These are phyloP conservation scores for Geosiphon pyriformis DNA, from an alignment of 192 early-diverging fungal genomes.

Conservation along the genomic window DNA sequence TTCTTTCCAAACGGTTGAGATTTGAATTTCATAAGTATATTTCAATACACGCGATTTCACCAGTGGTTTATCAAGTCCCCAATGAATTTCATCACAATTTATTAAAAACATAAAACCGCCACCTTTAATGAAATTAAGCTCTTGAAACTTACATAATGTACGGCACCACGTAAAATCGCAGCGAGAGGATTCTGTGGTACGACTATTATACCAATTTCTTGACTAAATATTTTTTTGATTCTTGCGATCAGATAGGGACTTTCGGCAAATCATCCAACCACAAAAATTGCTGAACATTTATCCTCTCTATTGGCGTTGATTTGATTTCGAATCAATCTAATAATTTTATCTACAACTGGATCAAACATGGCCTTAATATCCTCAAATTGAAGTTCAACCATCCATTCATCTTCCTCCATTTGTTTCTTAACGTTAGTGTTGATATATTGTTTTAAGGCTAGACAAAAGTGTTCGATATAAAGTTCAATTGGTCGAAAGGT, in stretches of 20 bases:
- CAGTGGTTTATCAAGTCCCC: too few species aligned
- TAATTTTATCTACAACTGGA: background rate
- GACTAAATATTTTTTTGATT: conserved; percentile 41
- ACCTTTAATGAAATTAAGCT: too few species aligned
- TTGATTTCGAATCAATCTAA: background rate
- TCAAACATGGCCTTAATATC: background rate
- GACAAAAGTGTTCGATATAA: background rate
- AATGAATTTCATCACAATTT: background rate
- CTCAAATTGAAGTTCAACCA: background rate
- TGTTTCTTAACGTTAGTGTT: background rate
- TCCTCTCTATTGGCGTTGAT: too few species aligned
- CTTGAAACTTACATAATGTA: conserved; percentile 28
- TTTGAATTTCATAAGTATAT: conserved; percentile 3
- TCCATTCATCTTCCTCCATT: background rate
- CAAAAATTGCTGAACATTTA: conserved; percentile 42
- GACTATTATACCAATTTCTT: conserved; percentile 34
- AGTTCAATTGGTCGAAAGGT: background rate
- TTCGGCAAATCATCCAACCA: too few species aligned
- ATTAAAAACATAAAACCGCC: background rate
- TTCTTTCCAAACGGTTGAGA: background rate
- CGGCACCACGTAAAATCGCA: conserved; percentile 47
- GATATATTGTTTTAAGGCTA: background rate
- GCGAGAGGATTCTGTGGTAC: conserved; percentile 45
- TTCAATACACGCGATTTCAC: background rate
- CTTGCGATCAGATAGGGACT: conserved; percentile 40